Conservation (phyloP, 331 rosid species). For the Acacia concinna region DNA sequence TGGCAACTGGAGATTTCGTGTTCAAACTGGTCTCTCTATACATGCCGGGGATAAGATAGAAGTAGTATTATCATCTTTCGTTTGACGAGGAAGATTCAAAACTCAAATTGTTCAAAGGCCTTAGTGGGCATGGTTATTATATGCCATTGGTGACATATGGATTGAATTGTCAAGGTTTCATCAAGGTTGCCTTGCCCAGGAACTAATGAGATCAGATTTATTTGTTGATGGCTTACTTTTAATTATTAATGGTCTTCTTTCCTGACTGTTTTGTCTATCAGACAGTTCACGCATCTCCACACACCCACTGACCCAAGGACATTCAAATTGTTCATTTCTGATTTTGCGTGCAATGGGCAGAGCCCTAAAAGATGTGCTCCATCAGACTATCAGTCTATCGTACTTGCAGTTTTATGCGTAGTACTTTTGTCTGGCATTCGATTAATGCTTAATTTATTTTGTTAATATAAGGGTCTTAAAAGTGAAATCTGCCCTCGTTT, state of each 20-base stretch:
- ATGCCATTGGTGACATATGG: constrained; percentile 19
- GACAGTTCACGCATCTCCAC: not conserved
- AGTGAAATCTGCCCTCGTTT: not conserved
- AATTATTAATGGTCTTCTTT: constrained; percentile 7
- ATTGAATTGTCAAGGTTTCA: constrained; percentile 13
- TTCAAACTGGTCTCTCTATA: constrained; percentile 26
- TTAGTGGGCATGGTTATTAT: constrained; percentile 12
- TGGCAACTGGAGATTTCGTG: constrained; percentile 26
- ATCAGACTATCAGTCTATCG: too few species aligned
- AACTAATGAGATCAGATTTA: constrained; percentile 13
- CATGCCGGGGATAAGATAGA: constrained; percentile 2
- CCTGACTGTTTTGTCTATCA: not conserved
- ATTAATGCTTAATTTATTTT: not conserved
- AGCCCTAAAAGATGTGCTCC: not conserved
- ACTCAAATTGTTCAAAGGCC: constrained; percentile 20
- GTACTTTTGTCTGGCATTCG: not conserved
- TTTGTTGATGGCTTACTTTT: constrained; percentile 27
- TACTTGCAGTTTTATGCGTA: not conserved
- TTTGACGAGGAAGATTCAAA: constrained; percentile 1
- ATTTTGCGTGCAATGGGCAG: not conserved
- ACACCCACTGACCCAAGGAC: not conserved
- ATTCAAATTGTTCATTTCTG: constrained; percentile 17
- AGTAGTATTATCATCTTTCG: constrained; percentile 11
- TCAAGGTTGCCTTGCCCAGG: constrained; percentile 17
- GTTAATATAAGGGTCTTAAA: not conserved